Conservation (phyloP, 495 filamentous ascomycete species). For the Neurospora pannonica region DNA sequence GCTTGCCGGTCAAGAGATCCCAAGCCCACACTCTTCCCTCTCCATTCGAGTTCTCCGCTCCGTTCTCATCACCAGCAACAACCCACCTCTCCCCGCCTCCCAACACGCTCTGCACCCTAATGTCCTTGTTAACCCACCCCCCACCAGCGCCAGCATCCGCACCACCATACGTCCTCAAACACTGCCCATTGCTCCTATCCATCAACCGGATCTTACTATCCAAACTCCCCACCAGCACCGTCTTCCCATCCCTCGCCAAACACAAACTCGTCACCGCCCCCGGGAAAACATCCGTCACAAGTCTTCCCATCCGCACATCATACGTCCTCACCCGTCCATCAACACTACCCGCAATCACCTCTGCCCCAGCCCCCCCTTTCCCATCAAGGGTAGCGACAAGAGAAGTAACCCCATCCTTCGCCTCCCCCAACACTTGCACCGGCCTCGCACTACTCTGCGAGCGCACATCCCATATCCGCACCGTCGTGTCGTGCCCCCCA, state of each 20-base stretch:
- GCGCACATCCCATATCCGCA: conserved; percentile 77
- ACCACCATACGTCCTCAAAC: conserved; percentile 59
- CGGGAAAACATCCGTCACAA: conserved; percentile 64
- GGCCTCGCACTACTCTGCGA: conserved; percentile 50
- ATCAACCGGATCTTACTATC: conserved; percentile 73
- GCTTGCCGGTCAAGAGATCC: conserved; percentile 73
- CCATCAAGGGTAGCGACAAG: conserved; percentile 34
- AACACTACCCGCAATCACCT: conserved; percentile 67
- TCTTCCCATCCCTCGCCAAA: conserved; percentile 61
- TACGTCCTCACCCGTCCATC: conserved; percentile 79
- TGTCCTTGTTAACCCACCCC: conserved; percentile 55
- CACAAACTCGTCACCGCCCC: conserved; percentile 58
- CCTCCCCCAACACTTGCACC: conserved; percentile 70
- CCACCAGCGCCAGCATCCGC: conserved; percentile 26
- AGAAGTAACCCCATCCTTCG: conserved; percentile 62
- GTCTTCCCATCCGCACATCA: conserved; percentile 74
- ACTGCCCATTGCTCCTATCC: conserved; percentile 63
- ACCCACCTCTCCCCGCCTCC: conserved; percentile 68
- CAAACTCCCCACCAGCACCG: conserved; percentile 62
- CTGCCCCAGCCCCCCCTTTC: conserved; percentile 23
- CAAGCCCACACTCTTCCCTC: conserved; percentile 70
- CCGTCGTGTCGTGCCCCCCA: conserved; percentile 73
- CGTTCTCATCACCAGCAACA: conserved; percentile 69
- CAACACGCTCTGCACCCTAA: conserved; percentile 62
- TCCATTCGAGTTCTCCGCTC: conserved; percentile 22